A percentile compares a stretch with the other conserved stretches of the same genome.
These are phyloP conservation scores for Cyamopsis tetragonoloba DNA, from an alignment of 306 rosid species.

Conservation along the genomic window DNA sequence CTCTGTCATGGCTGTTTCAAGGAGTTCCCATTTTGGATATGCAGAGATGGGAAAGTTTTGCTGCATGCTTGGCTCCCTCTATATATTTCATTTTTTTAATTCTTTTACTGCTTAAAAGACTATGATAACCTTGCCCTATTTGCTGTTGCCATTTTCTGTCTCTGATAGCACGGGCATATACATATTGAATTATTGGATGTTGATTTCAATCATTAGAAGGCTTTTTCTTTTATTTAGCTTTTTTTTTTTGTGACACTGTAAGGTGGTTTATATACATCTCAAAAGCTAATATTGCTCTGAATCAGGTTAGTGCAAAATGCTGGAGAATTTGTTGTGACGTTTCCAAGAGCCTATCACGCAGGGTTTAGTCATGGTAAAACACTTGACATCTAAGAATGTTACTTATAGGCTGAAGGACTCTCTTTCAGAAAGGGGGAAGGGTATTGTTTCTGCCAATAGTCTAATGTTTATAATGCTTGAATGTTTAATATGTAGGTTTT, in stretches of 20 bases:
- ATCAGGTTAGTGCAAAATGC: constrained; percentile 82
- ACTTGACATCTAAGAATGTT: not conserved
- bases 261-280: constrained; percentile 2
- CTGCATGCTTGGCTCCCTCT: not conserved
- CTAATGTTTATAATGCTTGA: constrained; percentile 19
- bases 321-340: constrained; percentile 83
- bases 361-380: constrained; percentile 84
- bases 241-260: not conserved
- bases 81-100: too few species aligned
- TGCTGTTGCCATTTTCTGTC: not conserved
- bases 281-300: constrained; percentile 16
- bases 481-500: constrained; percentile 42
- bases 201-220: constrained; percentile 10
- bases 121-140: not conserved
- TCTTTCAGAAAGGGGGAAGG: not conserved
- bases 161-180: too few species aligned
- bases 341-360: constrained; percentile 84
- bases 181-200: not conserved
- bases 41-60: not conserved
- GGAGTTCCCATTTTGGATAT: not conserved
- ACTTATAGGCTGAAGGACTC: not conserved
- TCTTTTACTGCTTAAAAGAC: not conserved
- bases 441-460: not conserved
- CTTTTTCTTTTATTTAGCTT: not conserved
- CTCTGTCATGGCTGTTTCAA: not conserved